A percentile compares a stretch with the other conserved stretches of the same genome.
Conservation (phyloP, 192 early-diverging fungal genomes). For the Polychytrium aggregatum region DNA sequence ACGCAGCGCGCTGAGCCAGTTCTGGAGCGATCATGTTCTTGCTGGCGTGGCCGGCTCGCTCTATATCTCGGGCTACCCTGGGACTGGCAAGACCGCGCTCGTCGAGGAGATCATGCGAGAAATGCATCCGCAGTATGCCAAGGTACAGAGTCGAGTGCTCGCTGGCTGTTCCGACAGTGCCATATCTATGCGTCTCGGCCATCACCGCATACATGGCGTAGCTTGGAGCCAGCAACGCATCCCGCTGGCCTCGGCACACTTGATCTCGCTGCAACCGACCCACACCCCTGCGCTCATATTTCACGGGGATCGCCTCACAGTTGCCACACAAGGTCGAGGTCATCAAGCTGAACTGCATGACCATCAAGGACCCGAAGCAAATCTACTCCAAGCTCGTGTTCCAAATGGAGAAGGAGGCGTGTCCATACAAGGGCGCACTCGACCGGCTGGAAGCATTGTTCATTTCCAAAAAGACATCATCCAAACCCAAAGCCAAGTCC, state of each 20-base stretch:
- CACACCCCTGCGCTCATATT: slow-evolving; percentile 7
- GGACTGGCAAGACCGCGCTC: slow-evolving; percentile 91
- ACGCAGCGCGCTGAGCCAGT: slow-evolving; percentile 31
- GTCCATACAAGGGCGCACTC: slow-evolving; percentile 31
- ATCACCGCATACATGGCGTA: too few relatives aligned
- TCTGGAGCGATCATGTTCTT: slow-evolving; percentile 40
- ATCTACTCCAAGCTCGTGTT: slow-evolving; percentile 58
- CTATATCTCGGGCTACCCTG: slow-evolving; percentile 85
- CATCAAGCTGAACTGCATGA: slow-evolving; percentile 79
- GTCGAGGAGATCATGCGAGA: slow-evolving; percentile 40
- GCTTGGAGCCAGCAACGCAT: too few relatives aligned
- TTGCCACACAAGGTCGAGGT: slow-evolving; percentile 19
- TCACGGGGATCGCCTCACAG: too few relatives aligned
- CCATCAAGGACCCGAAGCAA: slow-evolving; percentile 52
- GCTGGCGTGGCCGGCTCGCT: slow-evolving; percentile 14
- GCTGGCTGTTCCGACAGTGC: too few relatives aligned
- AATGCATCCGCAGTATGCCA: neutral
- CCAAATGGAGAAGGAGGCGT: slow-evolving; percentile 27
- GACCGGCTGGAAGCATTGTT: slow-evolving; percentile 39
- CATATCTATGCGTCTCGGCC: too few relatives aligned
- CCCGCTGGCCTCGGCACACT: too few relatives aligned
- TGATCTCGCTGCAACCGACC: too few relatives aligned
- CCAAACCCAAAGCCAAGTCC: too few relatives aligned
- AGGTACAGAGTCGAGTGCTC: too few relatives aligned
- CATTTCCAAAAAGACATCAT: too few relatives aligned